These are phyloP conservation scores for Poa pratensis DNA, from an alignment of 176 grass and related monocot species.

Conservation along the genomic window DNA sequence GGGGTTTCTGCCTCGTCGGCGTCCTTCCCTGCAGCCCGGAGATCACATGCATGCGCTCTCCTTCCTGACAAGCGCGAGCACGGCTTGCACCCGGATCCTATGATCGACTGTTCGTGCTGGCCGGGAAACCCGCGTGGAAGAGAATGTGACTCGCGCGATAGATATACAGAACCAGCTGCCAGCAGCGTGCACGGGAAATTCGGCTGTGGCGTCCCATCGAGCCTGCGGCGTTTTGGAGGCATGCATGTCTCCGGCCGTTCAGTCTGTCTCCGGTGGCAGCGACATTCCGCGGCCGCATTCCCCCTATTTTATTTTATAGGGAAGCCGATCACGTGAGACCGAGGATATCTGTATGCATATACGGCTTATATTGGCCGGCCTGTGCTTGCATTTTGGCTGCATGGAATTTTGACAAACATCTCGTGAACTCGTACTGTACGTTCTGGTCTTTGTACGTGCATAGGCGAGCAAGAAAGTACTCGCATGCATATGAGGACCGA, in stretches of 20 bases:
- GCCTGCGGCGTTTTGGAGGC: background rate
- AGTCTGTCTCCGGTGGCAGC: slow-evolving; percentile 37
- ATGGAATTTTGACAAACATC: slow-evolving; percentile 62
- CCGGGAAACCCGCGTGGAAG: slow-evolving; percentile 19
- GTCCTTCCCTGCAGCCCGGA: background rate
- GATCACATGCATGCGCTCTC: slow-evolving; percentile 9
- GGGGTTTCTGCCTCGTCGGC: background rate
- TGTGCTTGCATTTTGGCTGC: slow-evolving; percentile 43
- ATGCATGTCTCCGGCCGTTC: slow-evolving; percentile 14
- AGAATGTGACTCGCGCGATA: background rate
- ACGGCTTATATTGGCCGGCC: background rate
- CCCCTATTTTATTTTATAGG: background rate
- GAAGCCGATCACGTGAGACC: slow-evolving; percentile 2
- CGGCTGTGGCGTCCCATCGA: slow-evolving; percentile 6
- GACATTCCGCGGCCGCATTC: slow-evolving; percentile 29
- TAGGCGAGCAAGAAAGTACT: slow-evolving; percentile 41
- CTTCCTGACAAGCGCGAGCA: background rate
- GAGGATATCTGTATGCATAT: background rate
- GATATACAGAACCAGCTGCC: too few species aligned
- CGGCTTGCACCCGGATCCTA: background rate
- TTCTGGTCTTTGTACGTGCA: slow-evolving; percentile 21
- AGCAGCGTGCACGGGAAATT: background rate
- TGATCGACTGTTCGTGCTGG: background rate
- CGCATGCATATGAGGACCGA: slow-evolving; percentile 7
- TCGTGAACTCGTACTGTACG: slow-evolving; percentile 56